Evolutionary conservation across 208 protist species (phyloP).

Genomic region (Strigomonas oncopelti): DNA sequence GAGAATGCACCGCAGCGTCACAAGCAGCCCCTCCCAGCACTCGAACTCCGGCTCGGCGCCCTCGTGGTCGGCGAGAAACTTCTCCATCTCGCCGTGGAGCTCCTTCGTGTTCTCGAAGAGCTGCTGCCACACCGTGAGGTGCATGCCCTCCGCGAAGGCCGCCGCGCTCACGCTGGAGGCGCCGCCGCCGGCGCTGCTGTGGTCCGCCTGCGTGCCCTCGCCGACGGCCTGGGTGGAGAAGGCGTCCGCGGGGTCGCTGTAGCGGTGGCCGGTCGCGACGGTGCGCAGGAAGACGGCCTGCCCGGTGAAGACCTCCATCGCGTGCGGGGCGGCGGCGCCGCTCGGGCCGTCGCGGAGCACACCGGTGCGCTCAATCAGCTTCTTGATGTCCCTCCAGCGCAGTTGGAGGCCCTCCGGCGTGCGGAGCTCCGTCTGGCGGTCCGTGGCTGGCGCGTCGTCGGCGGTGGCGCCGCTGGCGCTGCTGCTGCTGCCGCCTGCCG

Average conservation of each 20-base stretch:
- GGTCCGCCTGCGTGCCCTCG: constrained; percentile 14
- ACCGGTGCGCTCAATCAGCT: constrained; percentile 43
- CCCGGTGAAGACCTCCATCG: constrained; percentile 83
- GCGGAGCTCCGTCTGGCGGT: constrained; percentile 9
- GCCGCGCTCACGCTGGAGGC: neutral
- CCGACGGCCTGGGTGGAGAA: constrained; percentile 33
- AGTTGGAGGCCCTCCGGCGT: constrained; percentile 58
- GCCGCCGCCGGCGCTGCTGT: neutral
- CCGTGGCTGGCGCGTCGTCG: neutral
- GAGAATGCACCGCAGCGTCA: constrained; percentile 62
- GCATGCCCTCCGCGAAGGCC: constrained; percentile 38
- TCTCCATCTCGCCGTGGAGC: constrained; percentile 59
- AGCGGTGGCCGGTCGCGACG: constrained; percentile 59
- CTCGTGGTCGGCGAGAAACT: constrained; percentile 46
- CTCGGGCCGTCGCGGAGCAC: constrained; percentile 18
- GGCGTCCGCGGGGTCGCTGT: constrained; percentile 34
- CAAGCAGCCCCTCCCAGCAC: constrained; percentile 81
- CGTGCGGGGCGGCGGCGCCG: neutral
- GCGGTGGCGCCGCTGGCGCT: constrained; percentile 1
- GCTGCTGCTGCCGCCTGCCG: neutral
- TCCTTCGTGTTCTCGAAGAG: constrained; percentile 51
- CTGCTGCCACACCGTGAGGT: constrained; percentile 48
- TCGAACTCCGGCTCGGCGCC: constrained; percentile 73
- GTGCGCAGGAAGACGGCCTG: constrained; percentile 67
- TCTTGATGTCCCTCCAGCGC: constrained; percentile 60